Evolutionary conservation across 2,329 filamentous ascomycete genomes (phyloP).

Genomic region (Aspergillus quadrilineatus): DNA sequence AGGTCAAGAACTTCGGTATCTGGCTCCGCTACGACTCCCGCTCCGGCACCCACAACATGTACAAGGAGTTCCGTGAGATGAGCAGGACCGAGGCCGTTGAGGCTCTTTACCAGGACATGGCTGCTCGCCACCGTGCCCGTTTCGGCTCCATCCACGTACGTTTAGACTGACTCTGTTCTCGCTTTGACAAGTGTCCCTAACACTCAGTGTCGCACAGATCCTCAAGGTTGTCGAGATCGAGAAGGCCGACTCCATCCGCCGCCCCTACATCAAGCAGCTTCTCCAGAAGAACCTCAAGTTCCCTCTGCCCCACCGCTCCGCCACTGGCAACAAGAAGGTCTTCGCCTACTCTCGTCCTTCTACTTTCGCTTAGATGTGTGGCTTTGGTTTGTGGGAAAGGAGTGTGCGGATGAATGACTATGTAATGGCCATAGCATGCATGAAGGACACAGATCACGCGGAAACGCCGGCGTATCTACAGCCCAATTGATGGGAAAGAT

Average conservation of each 20-base stretch:
- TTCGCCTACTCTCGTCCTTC: slow-evolving; percentile 91
- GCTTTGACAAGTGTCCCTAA: slow-evolving; percentile 7
- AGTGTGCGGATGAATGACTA: slow-evolving; percentile 44
- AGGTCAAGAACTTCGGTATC: slow-evolving; percentile 99
- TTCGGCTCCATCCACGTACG: slow-evolving; percentile 98
- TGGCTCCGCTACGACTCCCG: slow-evolving; percentile 99
- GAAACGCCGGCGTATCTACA: slow-evolving; percentile 37
- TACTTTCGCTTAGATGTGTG: slow-evolving; percentile 85
- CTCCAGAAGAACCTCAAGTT: slow-evolving; percentile 92
- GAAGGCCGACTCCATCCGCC: slow-evolving; percentile 91
- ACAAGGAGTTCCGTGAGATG: slow-evolving; percentile 99
- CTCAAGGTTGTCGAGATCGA: slow-evolving; percentile 97
- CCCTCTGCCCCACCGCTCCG: slow-evolving; percentile 94
- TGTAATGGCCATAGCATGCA: slow-evolving; percentile 45
- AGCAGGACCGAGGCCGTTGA: slow-evolving; percentile 93
- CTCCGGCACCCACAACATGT: slow-evolving; percentile 99
- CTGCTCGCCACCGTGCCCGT: slow-evolving; percentile 94
- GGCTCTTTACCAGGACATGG: slow-evolving; percentile 99
- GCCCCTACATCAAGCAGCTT: slow-evolving; percentile 99
- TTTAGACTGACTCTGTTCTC: slow-evolving; percentile 24
- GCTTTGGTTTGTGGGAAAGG: slow-evolving; percentile 36
- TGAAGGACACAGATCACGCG: slow-evolving; percentile 38
- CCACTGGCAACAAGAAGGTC: slow-evolving; percentile 79
- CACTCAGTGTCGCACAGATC: slow-evolving; percentile 60
- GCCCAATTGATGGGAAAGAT: slow-evolving; percentile 35